Percentiles rank a stretch among this genome's conserved stretches.
These are phyloP conservation scores for Phytophthora europaea DNA, from an alignment of 352 stramenopile species.

Conservation along the genomic window DNA sequence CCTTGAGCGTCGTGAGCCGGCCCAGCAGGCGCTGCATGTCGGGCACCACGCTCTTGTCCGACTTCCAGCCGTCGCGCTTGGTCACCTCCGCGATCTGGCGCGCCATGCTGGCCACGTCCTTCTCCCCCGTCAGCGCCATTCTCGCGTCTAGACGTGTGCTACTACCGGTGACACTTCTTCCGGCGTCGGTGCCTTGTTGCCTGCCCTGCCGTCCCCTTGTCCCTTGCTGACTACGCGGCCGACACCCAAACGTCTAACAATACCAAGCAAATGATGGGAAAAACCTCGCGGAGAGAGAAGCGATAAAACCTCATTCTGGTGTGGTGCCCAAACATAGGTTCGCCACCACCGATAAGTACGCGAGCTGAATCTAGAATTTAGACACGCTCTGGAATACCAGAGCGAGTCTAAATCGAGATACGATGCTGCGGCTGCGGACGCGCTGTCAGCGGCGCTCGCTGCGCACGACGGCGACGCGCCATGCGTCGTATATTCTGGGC, in stretches of 20 bases:
- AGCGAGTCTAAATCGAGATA: neutral
- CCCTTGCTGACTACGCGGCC: conserved; percentile 19
- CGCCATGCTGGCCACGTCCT: conserved; percentile 75
- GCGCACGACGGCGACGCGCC: conserved; percentile 17
- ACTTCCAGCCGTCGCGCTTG: conserved; percentile 69
- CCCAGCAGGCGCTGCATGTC: conserved; percentile 78
- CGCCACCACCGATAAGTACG: too few species aligned
- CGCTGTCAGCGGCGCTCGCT: neutral
- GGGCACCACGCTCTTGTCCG: conserved; percentile 60
- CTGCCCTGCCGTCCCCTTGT: neutral
- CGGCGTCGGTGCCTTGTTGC: neutral
- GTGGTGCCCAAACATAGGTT: neutral
- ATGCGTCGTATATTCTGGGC: conserved; percentile 88
- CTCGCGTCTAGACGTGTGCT: neutral
- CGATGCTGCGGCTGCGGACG: conserved; percentile 13
- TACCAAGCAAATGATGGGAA: conserved; percentile 10
- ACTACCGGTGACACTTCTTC: conserved; percentile 10
- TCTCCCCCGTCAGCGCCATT: conserved; percentile 46
- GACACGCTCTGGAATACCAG: too few species aligned
- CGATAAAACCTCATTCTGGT: conserved; percentile 9
- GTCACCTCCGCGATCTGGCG: conserved; percentile 78
- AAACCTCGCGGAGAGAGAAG: conserved; percentile 5
- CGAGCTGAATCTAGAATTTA: too few species aligned
- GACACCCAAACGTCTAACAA: conserved; percentile 21
- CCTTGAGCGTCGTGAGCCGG: conserved; percentile 79